These are phyloP conservation scores for Trametes cingulata DNA, from an alignment of 768 basidiomycete species.

Conservation along the genomic window DNA sequence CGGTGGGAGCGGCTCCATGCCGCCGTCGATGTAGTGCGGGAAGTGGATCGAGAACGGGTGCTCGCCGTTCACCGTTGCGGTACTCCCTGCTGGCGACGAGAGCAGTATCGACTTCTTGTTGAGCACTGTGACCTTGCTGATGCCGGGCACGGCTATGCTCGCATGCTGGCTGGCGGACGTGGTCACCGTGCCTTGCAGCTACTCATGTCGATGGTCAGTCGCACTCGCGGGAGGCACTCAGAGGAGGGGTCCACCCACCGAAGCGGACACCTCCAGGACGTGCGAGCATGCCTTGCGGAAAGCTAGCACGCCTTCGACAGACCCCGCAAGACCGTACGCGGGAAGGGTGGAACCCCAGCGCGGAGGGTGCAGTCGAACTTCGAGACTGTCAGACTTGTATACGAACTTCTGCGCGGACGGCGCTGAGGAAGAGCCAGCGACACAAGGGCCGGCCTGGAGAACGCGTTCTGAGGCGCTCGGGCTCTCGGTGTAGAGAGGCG, in stretches of 20 bases:
- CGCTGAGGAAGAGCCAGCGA: neutral
- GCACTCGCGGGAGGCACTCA: neutral
- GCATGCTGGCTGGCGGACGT: slow-evolving; percentile 34
- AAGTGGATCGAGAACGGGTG: slow-evolving; percentile 42
- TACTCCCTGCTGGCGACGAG: slow-evolving; percentile 21
- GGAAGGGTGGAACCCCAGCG: slow-evolving; percentile 41
- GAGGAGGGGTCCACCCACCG: slow-evolving; percentile 31
- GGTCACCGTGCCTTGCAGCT: slow-evolving; percentile 42
- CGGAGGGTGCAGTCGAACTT: slow-evolving; percentile 42
- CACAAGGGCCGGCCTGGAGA: slow-evolving; percentile 33
- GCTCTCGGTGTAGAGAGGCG: slow-evolving; percentile 32
- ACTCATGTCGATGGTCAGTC: neutral
- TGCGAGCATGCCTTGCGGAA: slow-evolving; percentile 39
- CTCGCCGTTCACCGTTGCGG: slow-evolving; percentile 29
- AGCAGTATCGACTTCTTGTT: slow-evolving; percentile 34
- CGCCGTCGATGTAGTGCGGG: slow-evolving; percentile 37
- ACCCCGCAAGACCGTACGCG: slow-evolving; percentile 43
- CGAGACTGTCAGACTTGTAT: slow-evolving; percentile 42
- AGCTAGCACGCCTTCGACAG: slow-evolving; percentile 41
- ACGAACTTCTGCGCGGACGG: slow-evolving; percentile 34
- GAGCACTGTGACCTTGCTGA: slow-evolving; percentile 31
- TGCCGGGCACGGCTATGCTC: slow-evolving; percentile 28
- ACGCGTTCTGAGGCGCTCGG: slow-evolving; percentile 38
- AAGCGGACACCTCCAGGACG: slow-evolving; percentile 39
- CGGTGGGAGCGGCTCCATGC: slow-evolving; percentile 38